Conservation (phyloP, 2,329 filamentous ascomycete species). For the Catunica adiposa region DNA sequence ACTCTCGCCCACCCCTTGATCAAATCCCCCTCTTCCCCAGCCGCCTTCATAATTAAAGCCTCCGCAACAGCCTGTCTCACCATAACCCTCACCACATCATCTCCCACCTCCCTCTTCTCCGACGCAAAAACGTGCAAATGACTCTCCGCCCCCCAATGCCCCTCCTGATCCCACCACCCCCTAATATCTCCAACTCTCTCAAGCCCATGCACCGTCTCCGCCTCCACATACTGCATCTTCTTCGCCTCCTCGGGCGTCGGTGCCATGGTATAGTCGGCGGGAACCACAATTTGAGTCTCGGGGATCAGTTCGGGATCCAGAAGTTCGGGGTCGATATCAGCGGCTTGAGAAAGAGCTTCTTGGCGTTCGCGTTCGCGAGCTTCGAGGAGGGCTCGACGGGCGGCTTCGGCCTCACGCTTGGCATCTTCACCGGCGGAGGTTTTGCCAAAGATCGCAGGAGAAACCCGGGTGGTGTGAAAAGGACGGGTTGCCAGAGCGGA, state of each 20-base stretch:
- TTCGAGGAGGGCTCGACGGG: slow-evolving; percentile 20
- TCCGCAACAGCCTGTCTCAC: slow-evolving; percentile 37
- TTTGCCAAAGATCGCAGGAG: slow-evolving; percentile 17
- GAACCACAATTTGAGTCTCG: slow-evolving; percentile 15
- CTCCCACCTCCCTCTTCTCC: slow-evolving; percentile 17
- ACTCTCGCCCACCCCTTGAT: slow-evolving; percentile 19
- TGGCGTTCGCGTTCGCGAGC: slow-evolving; percentile 25
- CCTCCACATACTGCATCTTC: slow-evolving; percentile 30
- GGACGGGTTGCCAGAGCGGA: slow-evolving; percentile 17
- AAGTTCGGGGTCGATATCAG: not conserved
- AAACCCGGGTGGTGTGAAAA: slow-evolving; percentile 18
- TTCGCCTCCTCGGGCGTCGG: slow-evolving; percentile 16
- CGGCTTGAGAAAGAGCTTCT: slow-evolving; percentile 14
- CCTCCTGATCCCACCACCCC: slow-evolving; percentile 37
- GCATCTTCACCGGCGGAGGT: slow-evolving; percentile 13
- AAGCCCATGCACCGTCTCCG: slow-evolving; percentile 28
- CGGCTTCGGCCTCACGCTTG: slow-evolving; percentile 7
- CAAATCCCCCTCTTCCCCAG: slow-evolving; percentile 19
- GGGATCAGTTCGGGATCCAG: slow-evolving; percentile 11
- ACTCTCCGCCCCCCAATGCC: slow-evolving; percentile 34
- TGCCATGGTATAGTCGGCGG: slow-evolving; percentile 13
- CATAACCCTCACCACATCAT: slow-evolving; percentile 26
- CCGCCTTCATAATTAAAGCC: slow-evolving; percentile 27
- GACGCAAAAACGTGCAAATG: slow-evolving; percentile 28
- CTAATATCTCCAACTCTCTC: slow-evolving; percentile 31